phyloP scores from a whole-genome alignment of 495 filamentous ascomycete genomes.

The Aspergillus hancockii region DNA sequence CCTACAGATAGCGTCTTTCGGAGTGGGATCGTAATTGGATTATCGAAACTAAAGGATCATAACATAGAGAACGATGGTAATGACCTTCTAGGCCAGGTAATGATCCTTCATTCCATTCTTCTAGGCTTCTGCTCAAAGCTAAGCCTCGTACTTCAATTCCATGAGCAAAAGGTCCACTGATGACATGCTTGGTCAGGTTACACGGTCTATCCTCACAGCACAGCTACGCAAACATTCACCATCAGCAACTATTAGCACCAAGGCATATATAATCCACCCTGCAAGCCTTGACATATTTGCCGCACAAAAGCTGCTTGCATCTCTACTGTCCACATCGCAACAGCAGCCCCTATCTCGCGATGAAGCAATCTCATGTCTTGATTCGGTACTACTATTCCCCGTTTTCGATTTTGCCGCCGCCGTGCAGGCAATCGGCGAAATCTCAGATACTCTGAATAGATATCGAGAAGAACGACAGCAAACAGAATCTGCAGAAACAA shows the following conservation, averaged over 20 bases:
- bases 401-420: slow-evolving; percentile 38
- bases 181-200: slow-evolving; percentile 16
- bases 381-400: slow-evolving; percentile 41
- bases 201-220: slow-evolving; percentile 25
- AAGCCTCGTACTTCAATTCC: neutral
- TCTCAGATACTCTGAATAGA: slow-evolving; percentile 31
- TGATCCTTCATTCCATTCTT: slow-evolving; percentile 1
- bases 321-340: slow-evolving; percentile 22
- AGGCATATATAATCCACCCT: slow-evolving; percentile 60
- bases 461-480: slow-evolving; percentile 16
- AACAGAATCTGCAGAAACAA: slow-evolving; percentile 1
- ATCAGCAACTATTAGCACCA: slow-evolving; percentile 13
- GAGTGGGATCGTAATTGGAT: slow-evolving; percentile 36
- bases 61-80: slow-evolving; percentile 30
- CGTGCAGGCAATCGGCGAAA: slow-evolving; percentile 34
- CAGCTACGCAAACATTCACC: slow-evolving; percentile 17
- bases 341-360: slow-evolving; percentile 27
- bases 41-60: slow-evolving; percentile 36
- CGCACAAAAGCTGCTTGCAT: slow-evolving; percentile 63
- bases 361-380: slow-evolving; percentile 37
- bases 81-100: slow-evolving; percentile 39
- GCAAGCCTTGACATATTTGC: slow-evolving; percentile 81
- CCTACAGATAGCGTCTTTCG: slow-evolving; percentile 27
- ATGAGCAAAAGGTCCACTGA: neutral
- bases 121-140: neutral